Evolutionary conservation across 163 green algal species (phyloP).

Genomic region (Scenedesmus sp.): DNA sequence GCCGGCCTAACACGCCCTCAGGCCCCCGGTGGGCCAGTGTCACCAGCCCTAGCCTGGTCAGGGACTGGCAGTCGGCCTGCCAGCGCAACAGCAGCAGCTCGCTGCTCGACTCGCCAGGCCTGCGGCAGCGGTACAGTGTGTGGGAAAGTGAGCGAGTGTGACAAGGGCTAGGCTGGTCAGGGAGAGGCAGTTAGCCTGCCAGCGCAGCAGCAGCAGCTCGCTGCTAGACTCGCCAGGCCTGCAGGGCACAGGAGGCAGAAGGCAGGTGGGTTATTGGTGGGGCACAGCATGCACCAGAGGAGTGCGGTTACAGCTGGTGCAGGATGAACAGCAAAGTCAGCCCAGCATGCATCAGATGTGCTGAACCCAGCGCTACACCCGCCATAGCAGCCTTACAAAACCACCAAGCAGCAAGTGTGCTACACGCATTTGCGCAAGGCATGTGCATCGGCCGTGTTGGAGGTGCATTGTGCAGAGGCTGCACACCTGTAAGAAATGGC

Average conservation of each 20-base stretch:
- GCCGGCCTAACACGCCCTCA: background rate
- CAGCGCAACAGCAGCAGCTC: conserved; percentile 36
- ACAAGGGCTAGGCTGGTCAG: conserved; percentile 5
- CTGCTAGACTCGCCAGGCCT: conserved; percentile 30
- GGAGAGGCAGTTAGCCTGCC: background rate
- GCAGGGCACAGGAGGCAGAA: background rate
- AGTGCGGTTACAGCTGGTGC: no score
- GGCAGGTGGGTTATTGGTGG: no score
- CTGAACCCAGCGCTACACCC: no score
- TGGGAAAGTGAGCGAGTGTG: background rate
- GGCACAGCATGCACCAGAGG: no score
- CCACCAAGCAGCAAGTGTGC: no score
- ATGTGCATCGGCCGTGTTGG: background rate
- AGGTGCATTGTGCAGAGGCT: background rate
- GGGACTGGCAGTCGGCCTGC: background rate
- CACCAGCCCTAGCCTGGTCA: conserved; percentile 6
- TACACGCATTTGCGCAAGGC: no score
- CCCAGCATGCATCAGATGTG: background rate
- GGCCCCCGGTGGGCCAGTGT: background rate
- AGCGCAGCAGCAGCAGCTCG: conserved; percentile 28
- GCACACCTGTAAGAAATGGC: conserved; percentile 35
- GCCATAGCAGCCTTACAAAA: background rate
- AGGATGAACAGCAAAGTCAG: background rate
- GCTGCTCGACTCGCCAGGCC: conserved; percentile 21
- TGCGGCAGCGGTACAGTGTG: background rate